A percentile compares a stretch with the other conserved stretches of the same genome.
Conservation (phyloP, 176 grass and related monocot genomes). For the Juncus inflexus region DNA sequence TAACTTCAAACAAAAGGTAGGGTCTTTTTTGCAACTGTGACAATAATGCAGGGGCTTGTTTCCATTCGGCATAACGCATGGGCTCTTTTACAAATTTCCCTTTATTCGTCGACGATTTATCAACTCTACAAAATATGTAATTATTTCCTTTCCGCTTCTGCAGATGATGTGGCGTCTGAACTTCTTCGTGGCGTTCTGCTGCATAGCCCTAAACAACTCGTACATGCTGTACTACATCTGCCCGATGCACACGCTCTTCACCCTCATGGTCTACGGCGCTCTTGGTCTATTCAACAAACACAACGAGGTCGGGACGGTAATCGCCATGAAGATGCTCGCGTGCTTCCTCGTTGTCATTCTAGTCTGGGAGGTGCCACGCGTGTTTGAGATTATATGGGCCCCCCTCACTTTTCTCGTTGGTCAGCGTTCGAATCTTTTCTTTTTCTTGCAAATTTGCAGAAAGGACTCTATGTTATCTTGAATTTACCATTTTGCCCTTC, state of each 20-base stretch:
- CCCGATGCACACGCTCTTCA: slow-evolving; percentile 98
- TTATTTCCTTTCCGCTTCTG: slow-evolving; percentile 16
- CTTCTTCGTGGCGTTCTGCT: slow-evolving; percentile 91
- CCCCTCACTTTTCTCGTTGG: slow-evolving; percentile 87
- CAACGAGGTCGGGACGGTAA: slow-evolving; percentile 76
- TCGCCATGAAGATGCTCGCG: slow-evolving; percentile 64
- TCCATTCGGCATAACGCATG: no score
- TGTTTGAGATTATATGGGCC: slow-evolving; percentile 86
- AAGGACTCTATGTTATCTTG: no score
- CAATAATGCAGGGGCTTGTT: no score
- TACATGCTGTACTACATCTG: slow-evolving; percentile 98
- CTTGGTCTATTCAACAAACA: slow-evolving; percentile 96
- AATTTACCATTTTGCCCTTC: no score
- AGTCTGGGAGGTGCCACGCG: slow-evolving; percentile 84
- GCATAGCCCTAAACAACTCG: slow-evolving; percentile 83
- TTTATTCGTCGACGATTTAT: no score
- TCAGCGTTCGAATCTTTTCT: slow-evolving; percentile 31
- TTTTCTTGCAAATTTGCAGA: no score
- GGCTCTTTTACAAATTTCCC: background rate
- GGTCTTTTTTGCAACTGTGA: no score
- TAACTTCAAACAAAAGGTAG: no score
- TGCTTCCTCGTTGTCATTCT: slow-evolving; percentile 91
- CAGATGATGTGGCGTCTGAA: slow-evolving; percentile 99
- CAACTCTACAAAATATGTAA: no score
- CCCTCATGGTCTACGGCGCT: slow-evolving; percentile 95